Percentiles rank a stretch among this genome's conserved stretches.
Evolutionary conservation across 1,139 yeast species (phyloP).

Genomic region (Candida sojae): DNA sequence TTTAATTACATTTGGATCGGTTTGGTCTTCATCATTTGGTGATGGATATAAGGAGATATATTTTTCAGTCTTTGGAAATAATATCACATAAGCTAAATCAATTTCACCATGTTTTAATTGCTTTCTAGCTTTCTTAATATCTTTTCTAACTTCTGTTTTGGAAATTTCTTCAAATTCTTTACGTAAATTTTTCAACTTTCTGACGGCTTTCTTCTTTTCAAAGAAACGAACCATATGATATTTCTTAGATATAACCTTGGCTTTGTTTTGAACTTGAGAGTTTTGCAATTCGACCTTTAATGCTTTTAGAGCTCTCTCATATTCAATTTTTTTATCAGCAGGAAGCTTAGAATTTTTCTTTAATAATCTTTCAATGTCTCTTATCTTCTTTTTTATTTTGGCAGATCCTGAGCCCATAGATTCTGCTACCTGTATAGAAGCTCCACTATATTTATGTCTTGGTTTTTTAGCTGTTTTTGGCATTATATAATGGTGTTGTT

Average conservation of each 20-base stretch:
- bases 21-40: slow-evolving; percentile 26
- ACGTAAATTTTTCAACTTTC: slow-evolving; percentile 67
- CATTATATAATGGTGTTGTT: slow-evolving; percentile 9
- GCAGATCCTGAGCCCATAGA: slow-evolving; percentile 42
- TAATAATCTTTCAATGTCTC: slow-evolving; percentile 79
- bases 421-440: slow-evolving; percentile 27
- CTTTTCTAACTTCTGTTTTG: slow-evolving; percentile 48
- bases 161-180: slow-evolving; percentile 46
- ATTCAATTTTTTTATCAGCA: slow-evolving; percentile 74
- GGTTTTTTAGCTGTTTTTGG: slow-evolving; percentile 10
- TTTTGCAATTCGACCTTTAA: slow-evolving; percentile 64
- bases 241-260: slow-evolving; percentile 65
- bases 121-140: slow-evolving; percentile 52
- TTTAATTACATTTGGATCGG: slow-evolving; percentile 42
- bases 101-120: slow-evolving; percentile 59
- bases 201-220: slow-evolving; percentile 83
- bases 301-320: slow-evolving; percentile 84
- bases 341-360: slow-evolving; percentile 58
- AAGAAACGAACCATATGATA: slow-evolving; percentile 95
- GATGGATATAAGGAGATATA: slow-evolving; percentile 76
- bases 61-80: slow-evolving; percentile 79
- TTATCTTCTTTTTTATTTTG: slow-evolving; percentile 77
- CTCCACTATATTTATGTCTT: slow-evolving; percentile 12
- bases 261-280: slow-evolving; percentile 50
- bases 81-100: slow-evolving; percentile 74